phyloP scores from a whole-genome alignment of 495 filamentous ascomycete species.

The Neurospora sp. region DNA sequence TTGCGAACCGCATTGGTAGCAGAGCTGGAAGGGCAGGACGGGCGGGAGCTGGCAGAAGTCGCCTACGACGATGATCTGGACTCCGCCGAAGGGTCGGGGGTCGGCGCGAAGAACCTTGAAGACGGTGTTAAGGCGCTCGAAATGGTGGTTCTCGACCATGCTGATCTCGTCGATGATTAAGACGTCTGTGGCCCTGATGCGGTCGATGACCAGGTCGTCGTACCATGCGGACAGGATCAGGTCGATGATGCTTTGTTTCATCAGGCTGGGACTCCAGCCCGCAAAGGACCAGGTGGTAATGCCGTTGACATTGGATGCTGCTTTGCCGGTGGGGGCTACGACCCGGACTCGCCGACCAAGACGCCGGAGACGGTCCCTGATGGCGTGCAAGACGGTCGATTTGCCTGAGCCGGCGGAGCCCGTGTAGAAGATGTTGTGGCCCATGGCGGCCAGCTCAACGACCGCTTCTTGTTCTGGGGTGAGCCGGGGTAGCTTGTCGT shows the following conservation, averaged over 20 bases:
- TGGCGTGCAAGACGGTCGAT: slow-evolving; percentile 42
- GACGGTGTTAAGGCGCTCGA: slow-evolving; percentile 39
- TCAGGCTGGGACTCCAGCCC: slow-evolving; percentile 37
- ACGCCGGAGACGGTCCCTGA: background rate
- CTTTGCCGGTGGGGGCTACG: slow-evolving; percentile 46
- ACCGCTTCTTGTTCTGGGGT: slow-evolving; percentile 37
- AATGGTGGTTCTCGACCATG: slow-evolving; percentile 45
- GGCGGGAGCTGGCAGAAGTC: slow-evolving; percentile 96
- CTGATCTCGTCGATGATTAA: slow-evolving; percentile 36
- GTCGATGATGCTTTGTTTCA: slow-evolving; percentile 8
- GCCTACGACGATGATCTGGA: slow-evolving; percentile 86
- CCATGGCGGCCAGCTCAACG: slow-evolving; percentile 36
- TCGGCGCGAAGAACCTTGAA: too few species aligned
- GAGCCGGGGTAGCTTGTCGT: slow-evolving; percentile 6
- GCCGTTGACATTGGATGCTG: slow-evolving; percentile 44
- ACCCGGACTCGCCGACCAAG: slow-evolving; percentile 34
- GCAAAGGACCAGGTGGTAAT: slow-evolving; percentile 44
- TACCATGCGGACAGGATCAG: too few species aligned
- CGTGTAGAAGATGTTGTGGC: slow-evolving; percentile 51
- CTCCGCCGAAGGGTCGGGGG: slow-evolving; percentile 59
- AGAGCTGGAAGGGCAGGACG: slow-evolving; percentile 71
- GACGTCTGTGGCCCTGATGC: slow-evolving; percentile 21
- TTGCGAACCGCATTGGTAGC: slow-evolving; percentile 30
- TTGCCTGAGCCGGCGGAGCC: slow-evolving; percentile 54
- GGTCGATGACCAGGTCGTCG: too few species aligned